Conservation (phyloP, 1,139 yeast species). For the Magnusiomyces fungicola region DNA sequence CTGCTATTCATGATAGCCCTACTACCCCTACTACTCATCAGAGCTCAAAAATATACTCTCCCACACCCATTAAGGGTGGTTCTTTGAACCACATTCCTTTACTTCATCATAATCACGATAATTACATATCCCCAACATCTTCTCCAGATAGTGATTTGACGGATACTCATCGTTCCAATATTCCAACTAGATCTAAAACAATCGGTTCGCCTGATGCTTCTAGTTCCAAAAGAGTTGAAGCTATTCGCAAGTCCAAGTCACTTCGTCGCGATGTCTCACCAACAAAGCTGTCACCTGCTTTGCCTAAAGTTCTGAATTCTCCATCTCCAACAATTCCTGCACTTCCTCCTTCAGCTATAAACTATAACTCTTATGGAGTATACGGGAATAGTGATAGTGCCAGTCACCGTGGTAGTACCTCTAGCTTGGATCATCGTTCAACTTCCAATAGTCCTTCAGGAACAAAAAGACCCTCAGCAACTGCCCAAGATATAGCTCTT, state of each 20-base stretch:
- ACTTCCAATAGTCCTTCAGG: no score
- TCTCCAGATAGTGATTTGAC: not conserved
- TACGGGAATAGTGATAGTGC: no score
- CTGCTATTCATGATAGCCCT: no score
- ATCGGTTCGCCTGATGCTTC: not conserved
- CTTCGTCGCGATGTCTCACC: not conserved
- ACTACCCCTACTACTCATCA: not conserved
- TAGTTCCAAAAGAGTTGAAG: not conserved
- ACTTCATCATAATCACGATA: conserved; percentile 2
- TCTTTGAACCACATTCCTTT: conserved; percentile 10
- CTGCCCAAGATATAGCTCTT: no score
- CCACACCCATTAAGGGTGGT: conserved; percentile 5
- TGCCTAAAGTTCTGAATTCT: no score
- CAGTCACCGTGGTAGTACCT: no score
- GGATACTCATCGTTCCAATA: not conserved
- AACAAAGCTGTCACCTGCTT: no score
- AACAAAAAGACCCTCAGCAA: no score
- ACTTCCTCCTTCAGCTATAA: no score
- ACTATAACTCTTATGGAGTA: no score
- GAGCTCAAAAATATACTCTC: not conserved
- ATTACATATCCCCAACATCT: not conserved
- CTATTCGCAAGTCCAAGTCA: not conserved
- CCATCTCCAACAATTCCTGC: no score
- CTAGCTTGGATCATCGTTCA: no score
- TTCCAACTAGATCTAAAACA: not conserved